Evolutionary conservation across 257 asterid species (phyloP), one percentile per base, ranked within the genome.

Genomic region (Solanum chiquidenum): DNA sequence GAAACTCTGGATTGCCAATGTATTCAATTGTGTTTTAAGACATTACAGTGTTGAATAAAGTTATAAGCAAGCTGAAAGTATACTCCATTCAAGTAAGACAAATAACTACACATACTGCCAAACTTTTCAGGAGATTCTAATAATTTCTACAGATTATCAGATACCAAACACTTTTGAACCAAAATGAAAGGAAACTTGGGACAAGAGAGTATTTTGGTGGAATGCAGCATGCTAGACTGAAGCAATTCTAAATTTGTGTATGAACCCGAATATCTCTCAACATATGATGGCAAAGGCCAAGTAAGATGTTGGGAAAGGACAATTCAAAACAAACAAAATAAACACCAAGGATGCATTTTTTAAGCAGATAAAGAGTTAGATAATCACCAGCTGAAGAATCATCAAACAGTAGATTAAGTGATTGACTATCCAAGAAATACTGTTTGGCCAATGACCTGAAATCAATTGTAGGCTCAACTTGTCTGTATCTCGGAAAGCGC

Each of bases 381-480:
- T 64, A 89, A 97, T 93, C 91, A 97, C 99, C 99, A 92, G 96
- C 77, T 74, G 92, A 55, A 82, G 94, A 91, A 86, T 93, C 97
- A 52, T 94, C 95, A 85, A 97, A 94, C 88, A 93, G 95, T 31
- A 94, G 91, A 91, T 93, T 92, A 90, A 97, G 98, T 71, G 98
- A 97, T 88, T 94, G 94, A 83, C 91, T 89, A 88, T 94, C 99
- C 38, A 93, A 88, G 91, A 97, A 95, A 89, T 93, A 97, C 91
- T 94, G 98, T 90, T 94, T 94, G 85, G 99, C 99, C 94, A 97
- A 91, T 87, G 92, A 92, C 90, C 95, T 92, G 91, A 93, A 97
- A 91, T 94, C 98, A 92, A 89, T 89, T 89, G 94, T 58, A 83
- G 94, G 93, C 90, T 91, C 95, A 94, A 92, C 95, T 92, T 87